Percentiles rank a stretch among this genome's conserved stretches.
Evolutionary conservation across 495 filamentous ascomycete species (phyloP).

Genomic region (Pseudotulostoma volvatum): DNA sequence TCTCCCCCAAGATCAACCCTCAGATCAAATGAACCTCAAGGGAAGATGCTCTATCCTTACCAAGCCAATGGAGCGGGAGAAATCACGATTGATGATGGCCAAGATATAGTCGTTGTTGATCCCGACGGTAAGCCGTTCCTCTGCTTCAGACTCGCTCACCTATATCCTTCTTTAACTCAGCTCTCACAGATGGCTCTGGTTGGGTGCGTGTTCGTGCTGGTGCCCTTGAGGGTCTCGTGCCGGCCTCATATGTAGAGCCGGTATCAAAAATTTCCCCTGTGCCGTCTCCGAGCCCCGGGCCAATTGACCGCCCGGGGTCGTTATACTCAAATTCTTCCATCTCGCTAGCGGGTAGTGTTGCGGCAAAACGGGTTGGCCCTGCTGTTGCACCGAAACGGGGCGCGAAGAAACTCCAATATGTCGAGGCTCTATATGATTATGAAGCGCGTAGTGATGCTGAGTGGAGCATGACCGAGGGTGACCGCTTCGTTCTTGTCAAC

Average conservation of each 20-base stretch:
- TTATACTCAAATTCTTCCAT: conserved; percentile 70
- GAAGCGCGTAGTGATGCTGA: conserved; percentile 70
- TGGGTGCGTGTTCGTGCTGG: conserved; percentile 71
- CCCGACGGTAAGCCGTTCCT: conserved; percentile 55
- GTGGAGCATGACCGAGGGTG: conserved; percentile 78
- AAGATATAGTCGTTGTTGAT: conserved; percentile 63
- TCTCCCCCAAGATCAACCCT: conserved; percentile 12
- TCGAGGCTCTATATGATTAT: conserved; percentile 88
- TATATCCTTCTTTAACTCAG: conserved; percentile 2
- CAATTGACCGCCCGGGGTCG: conserved; percentile 40
- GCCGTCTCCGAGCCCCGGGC: conserved; percentile 17
- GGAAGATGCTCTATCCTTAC: conserved; percentile 81
- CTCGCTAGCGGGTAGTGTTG: conserved; percentile 42
- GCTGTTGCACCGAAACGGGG: conserved; percentile 83
- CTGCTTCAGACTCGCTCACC: conserved; percentile 1
- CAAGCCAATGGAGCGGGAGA: conserved; percentile 67
- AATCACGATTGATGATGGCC: conserved; percentile 58
- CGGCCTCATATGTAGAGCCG: conserved; percentile 61
- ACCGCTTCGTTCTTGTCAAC: conserved; percentile 75
- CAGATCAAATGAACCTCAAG: conserved; percentile 41
- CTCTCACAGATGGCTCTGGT: conserved; percentile 61
- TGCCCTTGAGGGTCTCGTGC: conserved; percentile 63
- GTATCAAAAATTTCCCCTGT: conserved; percentile 27
- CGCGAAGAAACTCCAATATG: conserved; percentile 89
- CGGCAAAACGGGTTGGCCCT: conserved; percentile 72